A percentile compares a stretch with the other conserved stretches of the same genome.
Evolutionary conservation across 148 eudicot species (phyloP).

Genomic region (Rhododendron molle): DNA sequence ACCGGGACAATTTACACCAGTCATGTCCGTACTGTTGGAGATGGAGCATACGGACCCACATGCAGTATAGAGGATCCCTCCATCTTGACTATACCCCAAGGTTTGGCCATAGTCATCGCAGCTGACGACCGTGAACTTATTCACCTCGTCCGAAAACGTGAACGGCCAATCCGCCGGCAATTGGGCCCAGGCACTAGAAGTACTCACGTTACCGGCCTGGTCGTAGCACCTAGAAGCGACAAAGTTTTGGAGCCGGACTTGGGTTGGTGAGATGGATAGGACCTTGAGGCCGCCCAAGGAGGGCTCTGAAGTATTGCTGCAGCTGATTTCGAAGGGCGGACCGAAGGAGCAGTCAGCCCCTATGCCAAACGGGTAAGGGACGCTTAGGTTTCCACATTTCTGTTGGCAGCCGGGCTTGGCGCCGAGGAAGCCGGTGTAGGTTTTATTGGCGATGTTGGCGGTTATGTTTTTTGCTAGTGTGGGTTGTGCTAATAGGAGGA

Average conservation of each 20-base stretch:
- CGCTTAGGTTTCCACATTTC: conserved; percentile 8
- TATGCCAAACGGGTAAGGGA: no score
- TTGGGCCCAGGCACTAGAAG: not conserved
- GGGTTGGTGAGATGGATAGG: conserved; percentile 7
- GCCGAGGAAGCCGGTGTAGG: no score
- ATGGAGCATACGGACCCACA: conserved; percentile 18
- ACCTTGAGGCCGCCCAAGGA: conserved; percentile 14
- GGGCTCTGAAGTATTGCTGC: no score
- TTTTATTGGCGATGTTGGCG: not conserved
- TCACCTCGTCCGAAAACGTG: conserved; percentile 23
- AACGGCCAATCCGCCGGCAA: not conserved
- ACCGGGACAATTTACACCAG: conserved; percentile 21
- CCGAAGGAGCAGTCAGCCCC: no score
- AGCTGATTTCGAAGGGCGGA: no score
- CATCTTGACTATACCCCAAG: not conserved
- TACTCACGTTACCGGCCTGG: not conserved
- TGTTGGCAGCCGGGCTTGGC: conserved; percentile 19
- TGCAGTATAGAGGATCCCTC: conserved; percentile 2
- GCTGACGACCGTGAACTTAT: conserved; percentile 39
- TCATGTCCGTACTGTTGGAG: not conserved
- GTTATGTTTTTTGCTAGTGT: not conserved
- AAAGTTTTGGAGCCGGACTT: conserved; percentile 12
- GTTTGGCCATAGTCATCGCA: conserved; percentile 30
- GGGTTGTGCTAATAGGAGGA: not conserved
- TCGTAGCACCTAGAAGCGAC: conserved; percentile 21